Evolutionary conservation across 2,329 filamentous ascomycete genomes (phyloP).

Genomic region (Grosmannia serpens): DNA sequence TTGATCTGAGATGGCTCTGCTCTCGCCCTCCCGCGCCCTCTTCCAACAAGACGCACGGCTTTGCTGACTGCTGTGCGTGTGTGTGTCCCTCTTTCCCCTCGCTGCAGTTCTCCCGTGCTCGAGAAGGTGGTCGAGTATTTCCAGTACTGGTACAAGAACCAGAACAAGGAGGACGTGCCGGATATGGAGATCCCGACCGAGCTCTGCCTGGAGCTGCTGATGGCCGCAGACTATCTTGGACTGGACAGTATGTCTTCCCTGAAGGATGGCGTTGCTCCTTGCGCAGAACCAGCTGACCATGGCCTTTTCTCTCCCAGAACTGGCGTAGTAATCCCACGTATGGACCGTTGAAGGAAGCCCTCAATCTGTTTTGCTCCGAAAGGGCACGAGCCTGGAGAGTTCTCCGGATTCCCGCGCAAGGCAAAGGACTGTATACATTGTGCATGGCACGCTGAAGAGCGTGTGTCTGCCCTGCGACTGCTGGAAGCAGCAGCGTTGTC

Average conservation of each 20-base stretch:
- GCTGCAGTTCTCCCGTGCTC: slow-evolving; percentile 53
- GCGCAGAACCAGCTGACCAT: neutral
- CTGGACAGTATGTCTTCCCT: slow-evolving; percentile 43
- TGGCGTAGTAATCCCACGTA: neutral
- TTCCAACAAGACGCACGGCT: neutral
- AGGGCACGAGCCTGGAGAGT: neutral
- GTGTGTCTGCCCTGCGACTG: neutral
- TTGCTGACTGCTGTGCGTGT: neutral
- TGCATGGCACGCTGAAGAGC: neutral
- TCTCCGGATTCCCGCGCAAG: neutral
- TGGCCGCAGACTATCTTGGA: slow-evolving; percentile 66
- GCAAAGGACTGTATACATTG: too few relatives aligned
- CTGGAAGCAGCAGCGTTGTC: neutral
- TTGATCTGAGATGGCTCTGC: slow-evolving; percentile 14
- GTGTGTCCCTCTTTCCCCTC: neutral
- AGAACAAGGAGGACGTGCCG: slow-evolving; percentile 58
- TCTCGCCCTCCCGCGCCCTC: neutral
- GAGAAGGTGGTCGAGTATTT: slow-evolving; percentile 78
- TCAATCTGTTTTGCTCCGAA: neutral
- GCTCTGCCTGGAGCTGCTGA: slow-evolving; percentile 64
- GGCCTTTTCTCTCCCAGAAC: neutral
- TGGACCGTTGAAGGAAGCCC: neutral
- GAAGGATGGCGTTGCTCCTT: neutral
- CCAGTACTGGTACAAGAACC: slow-evolving; percentile 68
- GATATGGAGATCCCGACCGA: slow-evolving; percentile 75